Evolutionary conservation across 495 filamentous ascomycete genomes (phyloP).

Genomic region (Paragyromitra xinjiangensis): DNA sequence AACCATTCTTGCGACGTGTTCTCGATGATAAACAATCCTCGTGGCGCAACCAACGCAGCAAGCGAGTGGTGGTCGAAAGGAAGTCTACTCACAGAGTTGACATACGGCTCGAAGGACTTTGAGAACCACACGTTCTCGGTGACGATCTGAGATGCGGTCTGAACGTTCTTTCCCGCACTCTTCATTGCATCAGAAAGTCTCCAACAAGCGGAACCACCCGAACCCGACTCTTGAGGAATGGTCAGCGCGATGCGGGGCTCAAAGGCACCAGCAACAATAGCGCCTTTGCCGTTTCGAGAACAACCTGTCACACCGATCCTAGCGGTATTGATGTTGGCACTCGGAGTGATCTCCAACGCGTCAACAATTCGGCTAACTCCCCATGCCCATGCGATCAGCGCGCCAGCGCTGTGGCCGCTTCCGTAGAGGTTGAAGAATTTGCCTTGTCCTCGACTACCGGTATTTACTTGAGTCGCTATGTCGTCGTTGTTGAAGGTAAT

Average conservation of each 20-base stretch:
- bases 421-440: constrained; percentile 65
- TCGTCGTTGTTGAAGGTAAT: constrained; percentile 61
- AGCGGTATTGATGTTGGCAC: constrained; percentile 59
- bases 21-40: constrained; percentile 61
- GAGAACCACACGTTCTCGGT: constrained; percentile 64
- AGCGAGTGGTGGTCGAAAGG: constrained; percentile 62
- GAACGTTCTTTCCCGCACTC: constrained; percentile 59
- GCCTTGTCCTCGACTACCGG: constrained; percentile 58
- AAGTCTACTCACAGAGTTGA: constrained; percentile 49
- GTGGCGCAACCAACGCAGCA: constrained; percentile 60
- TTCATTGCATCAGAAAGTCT: constrained; percentile 60
- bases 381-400: constrained; percentile 64
- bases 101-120: constrained; percentile 57
- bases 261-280: constrained; percentile 63
- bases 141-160: constrained; percentile 62
- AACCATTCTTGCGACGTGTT: constrained; percentile 62
- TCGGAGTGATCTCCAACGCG: constrained; percentile 59
- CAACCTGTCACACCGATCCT: constrained; percentile 62
- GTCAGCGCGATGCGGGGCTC: constrained; percentile 62
- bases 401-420: constrained; percentile 57
- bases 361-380: constrained; percentile 63
- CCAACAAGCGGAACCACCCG: constrained; percentile 64
- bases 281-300: constrained; percentile 65
- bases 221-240: constrained; percentile 64
- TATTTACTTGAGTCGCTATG: constrained; percentile 58